Evolutionary conservation across 352 stramenopile genomes (phyloP), one percentile per base, ranked within the genome.

Genomic region (Achlya hypogyna): DNA sequence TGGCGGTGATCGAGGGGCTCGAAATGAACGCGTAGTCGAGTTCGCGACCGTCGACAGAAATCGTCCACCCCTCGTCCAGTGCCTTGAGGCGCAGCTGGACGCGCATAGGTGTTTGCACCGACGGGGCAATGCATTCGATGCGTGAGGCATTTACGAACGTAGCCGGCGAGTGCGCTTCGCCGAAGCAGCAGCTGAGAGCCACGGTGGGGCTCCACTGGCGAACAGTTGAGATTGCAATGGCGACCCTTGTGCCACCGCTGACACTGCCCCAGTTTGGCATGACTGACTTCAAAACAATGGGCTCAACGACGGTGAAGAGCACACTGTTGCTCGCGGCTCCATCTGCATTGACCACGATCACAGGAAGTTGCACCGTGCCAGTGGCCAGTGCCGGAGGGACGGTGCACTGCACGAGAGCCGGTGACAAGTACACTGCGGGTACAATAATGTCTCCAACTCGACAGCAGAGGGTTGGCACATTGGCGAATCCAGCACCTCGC

Each of bases 51-150:
- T n/a, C n/a, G n/a, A n/a, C n/a, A n/a, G 25, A 10, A 20, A 1
- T 1, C 25, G 10, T 56, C 49, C 10, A 56, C 49, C 25, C 12
- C 14, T 20, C 16, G 2, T 16, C 14, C 16, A 38, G 49, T 27
- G 49, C 25, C 8, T 10, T 56, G 12, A 10, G 25, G n/a, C 6
- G 49, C 23, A 67, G 29, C 4, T 25, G 10, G 18, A 67, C 40
- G 49, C 29, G 1, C 5, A 12, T 10, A 16, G 12, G 34, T 18
- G 35, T 12, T 6, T 32, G n/a, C 4, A 59, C 34, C 16, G 38
- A 22, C 29, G 60, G 60, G 5, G 60, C 27, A n/a, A 16, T 54
- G 43, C 60, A 67, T 58, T 59, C 22, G 9, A 67, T 43, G 6
- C 18, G 29, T 4, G 45, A 34, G 8, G 60, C n/a, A 25, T 42